Base-by-base conservation (phyloP, 768 basidiomycete genomes). In the Hericium erinaceus region DNA sequence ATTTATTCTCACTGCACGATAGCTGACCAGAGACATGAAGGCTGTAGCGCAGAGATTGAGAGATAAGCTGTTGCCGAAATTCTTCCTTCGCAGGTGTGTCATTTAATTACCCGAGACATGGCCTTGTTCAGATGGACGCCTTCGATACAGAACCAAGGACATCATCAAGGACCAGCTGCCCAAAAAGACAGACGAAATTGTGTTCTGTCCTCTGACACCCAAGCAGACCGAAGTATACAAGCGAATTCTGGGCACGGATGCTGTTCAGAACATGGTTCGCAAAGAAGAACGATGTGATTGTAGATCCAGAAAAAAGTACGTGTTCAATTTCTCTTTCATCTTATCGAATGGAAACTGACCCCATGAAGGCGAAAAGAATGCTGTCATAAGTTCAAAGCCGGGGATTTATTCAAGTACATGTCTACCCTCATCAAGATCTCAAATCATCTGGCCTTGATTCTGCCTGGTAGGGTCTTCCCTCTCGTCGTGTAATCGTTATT, bases 141-240 rank as follows among this genome's bases (percentile, higher is more conserved):
- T 26, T 15, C 20, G 26, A 28, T n/a, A 51, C 49, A 75, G 90
- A 65, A 91, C 87, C 6, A 94, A 93, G 62, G 78, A 82, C 22
- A 82, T 91, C 51, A 92, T 92, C 48, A 80, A 77, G 62, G 70
- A 83, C 57, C 87, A 87, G 87, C 77, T 98, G 2, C 95, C 95
- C 1, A 76, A 77, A 60, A 99, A 99, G 74, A 79, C 79, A 0
- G 95, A 99, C 63, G 76, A 92, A 65, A 89, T 98, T 13, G 92
- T 97, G 5, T 95, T 98, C 65, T 99, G 95, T 65, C 95, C 93
- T 15, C 72, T 98, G 52, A 89, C 89, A 0, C 58, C 73, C 0
- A 76, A 72, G 39, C 95, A 97, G 70, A 79, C 83, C 28, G 66
- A 69, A 15, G 89, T 85, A 0, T 95, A 97, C 69, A 87, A 82